A percentile compares a stretch with the other conserved stretches of the same genome.
These are phyloP conservation scores for Xylaria venustula DNA, from an alignment of 495 filamentous ascomycete genomes.

Conservation along the genomic window DNA sequence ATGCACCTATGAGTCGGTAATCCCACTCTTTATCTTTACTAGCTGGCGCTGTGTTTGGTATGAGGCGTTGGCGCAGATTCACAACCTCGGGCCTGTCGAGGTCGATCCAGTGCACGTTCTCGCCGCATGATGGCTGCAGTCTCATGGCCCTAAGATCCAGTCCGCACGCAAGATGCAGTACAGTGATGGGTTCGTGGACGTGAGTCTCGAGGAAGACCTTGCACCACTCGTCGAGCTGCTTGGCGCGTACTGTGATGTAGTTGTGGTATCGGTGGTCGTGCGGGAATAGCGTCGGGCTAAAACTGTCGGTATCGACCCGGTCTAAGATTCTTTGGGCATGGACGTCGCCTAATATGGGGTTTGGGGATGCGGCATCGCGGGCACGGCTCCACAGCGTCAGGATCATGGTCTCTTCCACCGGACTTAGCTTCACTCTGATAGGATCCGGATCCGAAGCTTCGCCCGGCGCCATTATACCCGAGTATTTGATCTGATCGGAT, in stretches of 20 bases:
- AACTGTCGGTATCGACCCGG: constrained; percentile 11
- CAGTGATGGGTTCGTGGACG: constrained; percentile 8
- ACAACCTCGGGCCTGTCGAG: constrained; percentile 22
- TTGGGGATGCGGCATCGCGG: constrained; percentile 11
- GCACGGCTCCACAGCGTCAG: constrained; percentile 13
- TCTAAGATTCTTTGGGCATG: constrained; percentile 13
- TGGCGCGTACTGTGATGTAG: constrained; percentile 13
- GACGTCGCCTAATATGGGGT: constrained; percentile 14
- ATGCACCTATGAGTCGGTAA: constrained; percentile 14
- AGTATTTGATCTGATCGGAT: background rate
- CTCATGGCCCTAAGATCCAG: constrained; percentile 19
- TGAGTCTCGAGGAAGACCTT: constrained; percentile 14
- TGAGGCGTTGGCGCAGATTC: constrained; percentile 14
- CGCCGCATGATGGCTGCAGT: constrained; percentile 10
- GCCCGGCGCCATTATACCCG: background rate
- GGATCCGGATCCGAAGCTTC: background rate
- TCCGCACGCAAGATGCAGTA: constrained; percentile 23
- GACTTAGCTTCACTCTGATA: constrained; percentile 8
- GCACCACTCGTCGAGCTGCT: constrained; percentile 18
- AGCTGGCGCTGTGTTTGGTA: background rate
- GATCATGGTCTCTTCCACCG: constrained; percentile 17
- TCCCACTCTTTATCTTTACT: constrained; percentile 3
- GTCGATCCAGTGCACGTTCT: constrained; percentile 19
- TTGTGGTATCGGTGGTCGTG: background rate
- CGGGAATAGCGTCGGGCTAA: constrained; percentile 9